Evolutionary conservation across 805 yeast species (phyloP).

Genomic region (Peterozyma toletana): DNA sequence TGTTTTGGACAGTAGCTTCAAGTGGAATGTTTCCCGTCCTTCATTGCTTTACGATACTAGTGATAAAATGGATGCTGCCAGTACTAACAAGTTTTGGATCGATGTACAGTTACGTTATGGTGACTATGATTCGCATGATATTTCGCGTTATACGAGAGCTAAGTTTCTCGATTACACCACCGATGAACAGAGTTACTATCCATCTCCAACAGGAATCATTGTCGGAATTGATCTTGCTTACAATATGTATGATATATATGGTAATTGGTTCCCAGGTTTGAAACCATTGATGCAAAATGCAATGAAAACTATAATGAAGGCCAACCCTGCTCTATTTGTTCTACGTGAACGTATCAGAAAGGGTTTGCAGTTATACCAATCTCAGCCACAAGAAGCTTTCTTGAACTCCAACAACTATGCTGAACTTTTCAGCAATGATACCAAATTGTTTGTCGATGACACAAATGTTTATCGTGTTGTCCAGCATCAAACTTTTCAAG

Average conservation of each 20-base stretch:
- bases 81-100: slow-evolving; percentile 77
- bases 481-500: slow-evolving; percentile 87
- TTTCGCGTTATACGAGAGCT: slow-evolving; percentile 87
- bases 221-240: slow-evolving; percentile 91
- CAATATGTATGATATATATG: slow-evolving; percentile 93
- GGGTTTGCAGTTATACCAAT: slow-evolving; percentile 87
- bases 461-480: slow-evolving; percentile 90
- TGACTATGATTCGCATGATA: slow-evolving; percentile 96
- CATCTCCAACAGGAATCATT: slow-evolving; percentile 88
- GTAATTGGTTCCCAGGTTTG: slow-evolving; percentile 95
- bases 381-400: slow-evolving; percentile 89
- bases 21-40: slow-evolving; percentile 82
- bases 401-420: slow-evolving; percentile 85
- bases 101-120: slow-evolving; percentile 95
- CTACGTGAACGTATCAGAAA: slow-evolving; percentile 90
- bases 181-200: slow-evolving; percentile 79
- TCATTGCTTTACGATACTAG: slow-evolving; percentile 67
- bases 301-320: slow-evolving; percentile 88
- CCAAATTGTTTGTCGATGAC: slow-evolving; percentile 85
- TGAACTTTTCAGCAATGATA: slow-evolving; percentile 79
- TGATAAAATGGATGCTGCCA: slow-evolving; percentile 52
- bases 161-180: slow-evolving; percentile 90
- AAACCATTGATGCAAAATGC: slow-evolving; percentile 87
- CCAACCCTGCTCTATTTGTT: slow-evolving; percentile 89
- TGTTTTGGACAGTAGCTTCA: slow-evolving; percentile 61